These are phyloP conservation scores for Amanita rimosa DNA, from an alignment of 768 basidiomycete genomes.

Conservation along the genomic window DNA sequence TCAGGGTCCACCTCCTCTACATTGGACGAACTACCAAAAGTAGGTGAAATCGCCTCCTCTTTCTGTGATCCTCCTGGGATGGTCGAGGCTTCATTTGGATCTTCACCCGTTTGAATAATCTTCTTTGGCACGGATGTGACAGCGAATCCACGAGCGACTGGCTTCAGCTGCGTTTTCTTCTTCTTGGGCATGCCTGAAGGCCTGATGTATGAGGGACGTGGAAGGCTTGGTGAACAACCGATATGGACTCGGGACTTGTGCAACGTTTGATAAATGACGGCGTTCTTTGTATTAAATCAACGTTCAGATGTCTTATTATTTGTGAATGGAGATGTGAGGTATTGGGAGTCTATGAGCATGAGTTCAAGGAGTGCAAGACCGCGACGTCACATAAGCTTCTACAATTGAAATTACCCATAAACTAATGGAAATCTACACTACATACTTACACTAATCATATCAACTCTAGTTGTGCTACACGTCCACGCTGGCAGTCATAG, in stretches of 20 bases:
- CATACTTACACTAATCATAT: constrained; percentile 6
- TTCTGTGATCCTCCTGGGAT: constrained; percentile 14
- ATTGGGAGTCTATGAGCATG: constrained; percentile 2
- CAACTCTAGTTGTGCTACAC: not conserved
- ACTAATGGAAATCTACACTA: constrained; percentile 6
- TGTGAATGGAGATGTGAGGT: not conserved
- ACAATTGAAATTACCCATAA: constrained; percentile 7
- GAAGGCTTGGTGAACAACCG: not conserved
- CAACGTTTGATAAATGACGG: not conserved
- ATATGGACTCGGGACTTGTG: not conserved
- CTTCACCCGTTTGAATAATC: constrained; percentile 19
- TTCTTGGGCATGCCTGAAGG: constrained; percentile 57
- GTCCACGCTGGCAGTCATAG: constrained; percentile 6
- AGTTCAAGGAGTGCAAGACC: not conserved
- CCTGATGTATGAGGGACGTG: not conserved
- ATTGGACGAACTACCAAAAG: constrained; percentile 7
- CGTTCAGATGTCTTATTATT: not conserved
- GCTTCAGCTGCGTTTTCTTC: constrained; percentile 74
- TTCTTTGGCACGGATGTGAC: constrained; percentile 83
- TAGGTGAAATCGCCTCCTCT: not conserved
- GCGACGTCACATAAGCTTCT: no score
- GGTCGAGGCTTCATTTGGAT: constrained; percentile 7
- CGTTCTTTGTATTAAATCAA: not conserved
- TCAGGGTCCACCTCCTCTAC: constrained; percentile 22
- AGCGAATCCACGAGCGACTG: constrained; percentile 65